phyloP scores from a whole-genome alignment of 2,329 filamentous ascomycete species.

The Trichoderma atrobrunneum region DNA sequence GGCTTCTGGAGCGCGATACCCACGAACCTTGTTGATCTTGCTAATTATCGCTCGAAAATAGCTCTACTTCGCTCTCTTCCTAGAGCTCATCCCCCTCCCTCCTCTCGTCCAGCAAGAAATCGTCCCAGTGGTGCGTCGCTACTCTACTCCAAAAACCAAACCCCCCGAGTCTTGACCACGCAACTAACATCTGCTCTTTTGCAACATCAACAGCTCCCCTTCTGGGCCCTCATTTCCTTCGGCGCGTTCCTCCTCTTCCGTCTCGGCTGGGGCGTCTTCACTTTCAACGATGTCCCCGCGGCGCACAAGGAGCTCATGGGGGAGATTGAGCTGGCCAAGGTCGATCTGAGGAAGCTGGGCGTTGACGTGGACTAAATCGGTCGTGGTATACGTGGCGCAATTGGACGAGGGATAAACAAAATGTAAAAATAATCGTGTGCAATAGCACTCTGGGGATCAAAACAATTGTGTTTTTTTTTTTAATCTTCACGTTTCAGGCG shows the following conservation, averaged over 20 bases:
- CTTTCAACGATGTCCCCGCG: conserved; percentile 92
- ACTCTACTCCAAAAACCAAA: not conserved
- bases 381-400: conserved; percentile 7
- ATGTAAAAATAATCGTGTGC: conserved; percentile 12
- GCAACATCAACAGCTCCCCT: conserved; percentile 64
- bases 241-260: conserved; percentile 89
- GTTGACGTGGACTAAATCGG: conserved; percentile 68
- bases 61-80: conserved; percentile 85
- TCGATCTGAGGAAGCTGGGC: conserved; percentile 69
- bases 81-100: conserved; percentile 79
- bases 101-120: conserved; percentile 76
- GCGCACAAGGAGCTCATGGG: conserved; percentile 85
- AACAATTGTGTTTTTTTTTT: not conserved
- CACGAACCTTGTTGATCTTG: not conserved
- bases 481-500: not conserved
- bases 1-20: not conserved
- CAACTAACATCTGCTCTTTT: conserved; percentile 1
- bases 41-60: conserved; percentile 46
- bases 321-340: conserved; percentile 76
- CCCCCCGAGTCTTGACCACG: not conserved
- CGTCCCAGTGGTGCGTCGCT: conserved; percentile 74
- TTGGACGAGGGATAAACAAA: not conserved
- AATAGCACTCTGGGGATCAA: conserved; percentile 1
- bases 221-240: conserved; percentile 88
- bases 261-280: conserved; percentile 88